Evolutionary conservation across 2,329 filamentous ascomycete species (phyloP).

Genomic region (Pyrenophora teres): DNA sequence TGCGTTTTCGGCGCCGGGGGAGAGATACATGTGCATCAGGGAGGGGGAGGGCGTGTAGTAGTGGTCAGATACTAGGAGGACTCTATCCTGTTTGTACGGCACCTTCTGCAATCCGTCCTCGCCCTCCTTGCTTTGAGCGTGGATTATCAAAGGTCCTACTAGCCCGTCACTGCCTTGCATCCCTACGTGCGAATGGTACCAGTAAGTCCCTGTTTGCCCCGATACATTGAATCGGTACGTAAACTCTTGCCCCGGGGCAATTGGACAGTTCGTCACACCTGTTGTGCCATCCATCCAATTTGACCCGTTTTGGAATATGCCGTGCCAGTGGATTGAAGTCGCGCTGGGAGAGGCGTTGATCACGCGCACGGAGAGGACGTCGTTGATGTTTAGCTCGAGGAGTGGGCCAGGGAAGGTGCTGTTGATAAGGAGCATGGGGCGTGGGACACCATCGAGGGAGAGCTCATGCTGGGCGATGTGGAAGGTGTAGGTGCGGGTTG

Average conservation of each 20-base stretch:
- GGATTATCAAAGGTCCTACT: constrained; percentile 45
- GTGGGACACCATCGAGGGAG: constrained; percentile 60
- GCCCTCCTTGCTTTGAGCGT: constrained; percentile 45
- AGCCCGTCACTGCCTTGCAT: constrained; percentile 52
- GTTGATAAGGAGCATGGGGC: constrained; percentile 51
- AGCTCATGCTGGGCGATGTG: constrained; percentile 60
- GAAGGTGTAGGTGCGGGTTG: constrained; percentile 64
- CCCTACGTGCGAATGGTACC: constrained; percentile 47
- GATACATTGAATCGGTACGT: constrained; percentile 44
- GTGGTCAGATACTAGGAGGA: constrained; percentile 69
- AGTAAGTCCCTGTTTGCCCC: constrained; percentile 41
- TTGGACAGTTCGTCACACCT: constrained; percentile 58
- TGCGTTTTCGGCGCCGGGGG: constrained; percentile 54
- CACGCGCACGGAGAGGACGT: constrained; percentile 69
- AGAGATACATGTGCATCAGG: constrained; percentile 59
- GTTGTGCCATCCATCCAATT: constrained; percentile 61
- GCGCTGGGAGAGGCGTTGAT: constrained; percentile 60
- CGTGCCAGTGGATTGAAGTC: constrained; percentile 67
- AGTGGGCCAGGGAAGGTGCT: constrained; percentile 48
- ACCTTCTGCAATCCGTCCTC: constrained; percentile 45
- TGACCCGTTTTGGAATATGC: constrained; percentile 56
- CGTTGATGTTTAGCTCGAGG: constrained; percentile 60
- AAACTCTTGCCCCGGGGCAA: constrained; percentile 55
- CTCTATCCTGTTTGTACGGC: constrained; percentile 58
- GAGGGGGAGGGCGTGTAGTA: constrained; percentile 63